phyloP scores from a whole-genome alignment of 352 stramenopile genomes.

The Phytophthora capsici region DNA sequence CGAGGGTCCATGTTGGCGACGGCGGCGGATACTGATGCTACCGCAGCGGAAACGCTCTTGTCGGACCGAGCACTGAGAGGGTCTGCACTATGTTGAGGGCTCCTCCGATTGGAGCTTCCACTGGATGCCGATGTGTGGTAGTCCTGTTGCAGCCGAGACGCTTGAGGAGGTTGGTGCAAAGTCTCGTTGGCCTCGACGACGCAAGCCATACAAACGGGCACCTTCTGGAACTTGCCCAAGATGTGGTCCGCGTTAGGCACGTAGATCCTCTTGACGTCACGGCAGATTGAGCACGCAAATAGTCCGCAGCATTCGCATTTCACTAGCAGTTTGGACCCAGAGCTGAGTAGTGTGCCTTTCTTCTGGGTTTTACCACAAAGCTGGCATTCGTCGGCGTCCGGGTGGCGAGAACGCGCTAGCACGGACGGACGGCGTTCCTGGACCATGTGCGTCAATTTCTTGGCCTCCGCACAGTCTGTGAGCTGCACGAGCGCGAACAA shows the following conservation, averaged over 20 bases:
- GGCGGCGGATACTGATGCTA: constrained; percentile 15
- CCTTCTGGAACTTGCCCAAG: constrained; percentile 52
- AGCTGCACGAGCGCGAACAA: constrained; percentile 50
- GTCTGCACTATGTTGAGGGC: constrained; percentile 13
- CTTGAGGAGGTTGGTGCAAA: constrained; percentile 1
- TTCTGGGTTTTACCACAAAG: constrained; percentile 50
- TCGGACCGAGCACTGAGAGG: constrained; percentile 20
- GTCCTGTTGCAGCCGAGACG: background rate
- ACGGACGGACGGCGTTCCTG: constrained; percentile 45
- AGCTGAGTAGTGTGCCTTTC: constrained; percentile 42
- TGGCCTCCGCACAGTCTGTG: constrained; percentile 57
- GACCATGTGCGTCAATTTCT: constrained; percentile 55
- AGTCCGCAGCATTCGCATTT: constrained; percentile 57
- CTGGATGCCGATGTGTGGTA: constrained; percentile 19
- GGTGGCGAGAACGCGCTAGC: constrained; percentile 34
- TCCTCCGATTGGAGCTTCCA: constrained; percentile 12
- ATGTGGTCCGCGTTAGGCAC: constrained; percentile 42
- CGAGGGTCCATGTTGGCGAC: constrained; percentile 16
- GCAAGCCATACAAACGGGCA: constrained; percentile 49
- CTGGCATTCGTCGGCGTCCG: constrained; percentile 34
- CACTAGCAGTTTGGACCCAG: constrained; percentile 42
- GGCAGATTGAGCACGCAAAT: constrained; percentile 58
- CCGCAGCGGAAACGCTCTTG: constrained; percentile 22
- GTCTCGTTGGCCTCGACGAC: constrained; percentile 49
- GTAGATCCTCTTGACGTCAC: constrained; percentile 55